A percentile compares a stretch with the other conserved stretches of the same genome.
Evolutionary conservation across 495 filamentous ascomycete genomes (phyloP).

Genomic region (Paragyromitra xinjiangensis): DNA sequence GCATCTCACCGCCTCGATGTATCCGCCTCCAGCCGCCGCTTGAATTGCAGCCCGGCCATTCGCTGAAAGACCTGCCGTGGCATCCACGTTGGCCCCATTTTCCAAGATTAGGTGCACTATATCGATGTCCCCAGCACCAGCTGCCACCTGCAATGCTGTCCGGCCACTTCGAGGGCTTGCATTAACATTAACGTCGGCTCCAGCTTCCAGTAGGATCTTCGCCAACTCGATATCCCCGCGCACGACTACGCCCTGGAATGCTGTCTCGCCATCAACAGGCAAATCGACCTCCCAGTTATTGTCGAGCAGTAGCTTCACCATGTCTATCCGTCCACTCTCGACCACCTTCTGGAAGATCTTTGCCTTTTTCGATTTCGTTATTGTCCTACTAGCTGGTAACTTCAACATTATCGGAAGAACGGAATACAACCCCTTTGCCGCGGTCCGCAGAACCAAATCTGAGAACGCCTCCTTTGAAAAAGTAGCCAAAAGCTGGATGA

Average conservation of each 20-base stretch:
- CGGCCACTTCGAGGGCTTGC: neutral
- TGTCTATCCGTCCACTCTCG: neutral
- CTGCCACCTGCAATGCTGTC: neutral
- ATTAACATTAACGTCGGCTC: neutral
- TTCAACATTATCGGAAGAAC: neutral
- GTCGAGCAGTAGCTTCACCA: neutral
- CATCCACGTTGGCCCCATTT: neutral
- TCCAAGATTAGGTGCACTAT: neutral
- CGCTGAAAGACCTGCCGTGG: neutral
- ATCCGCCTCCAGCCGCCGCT: neutral
- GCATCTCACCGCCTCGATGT: slow-evolving; percentile 12
- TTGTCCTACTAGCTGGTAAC: neutral
- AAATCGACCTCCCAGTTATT: neutral
- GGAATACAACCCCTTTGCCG: neutral
- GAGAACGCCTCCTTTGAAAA: neutral
- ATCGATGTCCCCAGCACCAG: neutral
- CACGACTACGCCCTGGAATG: neutral
- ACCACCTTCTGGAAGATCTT: neutral
- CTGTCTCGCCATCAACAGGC: neutral
- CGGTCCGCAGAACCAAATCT: neutral
- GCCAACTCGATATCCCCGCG: neutral
- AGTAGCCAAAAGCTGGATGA: neutral
- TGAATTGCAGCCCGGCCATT: neutral
- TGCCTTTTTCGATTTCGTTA: neutral
- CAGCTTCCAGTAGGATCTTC: neutral